Evolutionary conservation across 495 filamentous ascomycete species (phyloP).

Genomic region (Echria macrotheca): DNA sequence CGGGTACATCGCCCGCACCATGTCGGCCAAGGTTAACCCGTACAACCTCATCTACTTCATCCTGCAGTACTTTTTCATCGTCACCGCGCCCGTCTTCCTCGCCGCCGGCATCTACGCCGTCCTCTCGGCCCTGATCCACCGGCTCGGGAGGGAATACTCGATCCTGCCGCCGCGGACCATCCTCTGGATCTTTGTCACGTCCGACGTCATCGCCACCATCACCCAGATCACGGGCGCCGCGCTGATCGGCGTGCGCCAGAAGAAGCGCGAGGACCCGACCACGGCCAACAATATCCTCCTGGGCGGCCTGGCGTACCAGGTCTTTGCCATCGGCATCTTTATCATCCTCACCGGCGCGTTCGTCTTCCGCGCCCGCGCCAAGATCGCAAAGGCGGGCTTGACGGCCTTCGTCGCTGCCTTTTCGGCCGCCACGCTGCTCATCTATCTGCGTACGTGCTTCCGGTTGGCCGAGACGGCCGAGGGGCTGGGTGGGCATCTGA

Average conservation of each 20-base stretch:
- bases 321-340: conserved; percentile 46
- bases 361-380: conserved; percentile 18
- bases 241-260: conserved; percentile 40
- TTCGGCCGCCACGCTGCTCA: conserved; percentile 37
- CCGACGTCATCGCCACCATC: conserved; percentile 46
- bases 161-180: conserved; percentile 33
- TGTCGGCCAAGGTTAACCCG: conserved; percentile 38
- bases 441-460: conserved; percentile 50
- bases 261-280: conserved; percentile 35
- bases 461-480: conserved; percentile 51
- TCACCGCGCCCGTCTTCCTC: conserved; percentile 52
- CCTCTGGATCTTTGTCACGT: conserved; percentile 44
- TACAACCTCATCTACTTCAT: conserved; percentile 50
- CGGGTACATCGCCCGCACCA: conserved; percentile 38
- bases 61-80: conserved; percentile 56
- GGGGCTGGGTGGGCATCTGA: conserved; percentile 41
- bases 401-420: conserved; percentile 34
- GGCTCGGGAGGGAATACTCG: conserved; percentile 29
- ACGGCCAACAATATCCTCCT: conserved; percentile 47
- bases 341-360: conserved; percentile 32
- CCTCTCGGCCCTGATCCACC: conserved; percentile 40
- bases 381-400: conserved; percentile 11
- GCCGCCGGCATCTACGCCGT: conserved; percentile 49
- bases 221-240: conserved; percentile 48
- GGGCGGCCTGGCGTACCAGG: conserved; percentile 46